Conservation (phyloP, 495 filamentous ascomycete genomes). For the Neurospora sublineolata region DNA sequence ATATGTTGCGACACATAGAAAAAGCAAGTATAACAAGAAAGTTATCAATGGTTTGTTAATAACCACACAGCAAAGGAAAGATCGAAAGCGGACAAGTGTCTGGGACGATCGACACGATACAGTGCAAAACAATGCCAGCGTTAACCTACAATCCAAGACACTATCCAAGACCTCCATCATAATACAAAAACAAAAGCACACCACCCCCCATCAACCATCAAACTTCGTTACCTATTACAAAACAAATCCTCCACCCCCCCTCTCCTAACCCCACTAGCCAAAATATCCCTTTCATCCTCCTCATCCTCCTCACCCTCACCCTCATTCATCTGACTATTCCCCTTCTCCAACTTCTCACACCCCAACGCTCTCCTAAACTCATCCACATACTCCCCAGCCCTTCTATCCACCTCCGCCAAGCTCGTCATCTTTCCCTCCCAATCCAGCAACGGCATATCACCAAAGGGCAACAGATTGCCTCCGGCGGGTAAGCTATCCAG, state of each 20-base stretch:
- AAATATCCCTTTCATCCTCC: slow-evolving; percentile 24
- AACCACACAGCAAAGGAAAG: neutral
- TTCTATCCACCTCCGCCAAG: slow-evolving; percentile 22
- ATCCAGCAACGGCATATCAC: slow-evolving; percentile 26
- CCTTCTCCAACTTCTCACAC: slow-evolving; percentile 19
- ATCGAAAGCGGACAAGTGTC: neutral
- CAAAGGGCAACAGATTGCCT: slow-evolving; percentile 24
- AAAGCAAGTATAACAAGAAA: neutral
- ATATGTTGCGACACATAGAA: neutral
- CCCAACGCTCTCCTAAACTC: slow-evolving; percentile 29
- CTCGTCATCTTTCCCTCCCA: slow-evolving; percentile 30
- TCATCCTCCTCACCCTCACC: slow-evolving; percentile 3
- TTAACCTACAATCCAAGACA: neutral
- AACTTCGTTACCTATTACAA: slow-evolving; percentile 8
- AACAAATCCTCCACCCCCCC: slow-evolving; percentile 14
- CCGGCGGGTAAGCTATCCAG: slow-evolving; percentile 27
- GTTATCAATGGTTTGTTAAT: neutral
- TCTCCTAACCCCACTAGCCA: neutral
- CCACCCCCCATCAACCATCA: neutral
- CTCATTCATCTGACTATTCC: slow-evolving; percentile 2
- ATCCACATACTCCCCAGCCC: slow-evolving; percentile 27
- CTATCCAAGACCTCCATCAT: neutral
- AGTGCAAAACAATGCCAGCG: neutral
- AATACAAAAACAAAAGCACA: neutral
- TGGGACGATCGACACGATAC: neutral